Base-by-base conservation (phyloP, 1,284 basidiomycete genomes). In the Hemileia vastatrix region DNA sequence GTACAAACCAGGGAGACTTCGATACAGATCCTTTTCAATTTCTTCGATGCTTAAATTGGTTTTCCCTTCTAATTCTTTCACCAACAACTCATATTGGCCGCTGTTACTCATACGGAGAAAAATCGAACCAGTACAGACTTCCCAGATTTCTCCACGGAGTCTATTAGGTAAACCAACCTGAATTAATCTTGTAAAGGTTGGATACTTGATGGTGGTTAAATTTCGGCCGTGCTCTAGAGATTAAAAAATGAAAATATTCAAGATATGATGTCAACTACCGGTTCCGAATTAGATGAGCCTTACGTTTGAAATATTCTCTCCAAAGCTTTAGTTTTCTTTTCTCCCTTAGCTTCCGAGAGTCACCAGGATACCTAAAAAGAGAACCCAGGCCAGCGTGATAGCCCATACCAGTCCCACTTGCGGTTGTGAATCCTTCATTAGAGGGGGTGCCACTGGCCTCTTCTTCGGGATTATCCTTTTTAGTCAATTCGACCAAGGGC, bases 1-100 rank as follows among this genome's bases (percentile, higher is more conserved):
- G n/a, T n/a, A n/a, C n/a, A n/a, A n/a, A n/a, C n/a, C n/a, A 6
- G 75, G 75, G 18, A 76, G 63, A 48, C 69, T 71, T 19, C 95
- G 83, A 77, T 96, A 94, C 44, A 99, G 78, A 76, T 99, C 95
- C 78, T 99, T 99, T 78, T 98, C 95, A 54, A 99, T 99, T 76
- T 99, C 95, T 75, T 99, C 95, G 0, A 94, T 95, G 70, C 90
- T 92, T 6, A 88, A 88, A 57, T 83, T 92, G 21, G 83, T 84
- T 64, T 86, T 82, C 9, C 90, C 92, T 61, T 82, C 81, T 75
- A 94, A 86, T 57, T 90, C 84, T 56, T 84, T 82, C 6, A 96
- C 78, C 27, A 97, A 81, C 3, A 81, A 80, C n/a, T 84, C 80
- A 75, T 96, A 99, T 67, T 84, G 81, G 18, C 92, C 88, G 1